Base-by-base conservation (phyloP, 2,329 filamentous ascomycete genomes). In the Bisporella sp. region DNA sequence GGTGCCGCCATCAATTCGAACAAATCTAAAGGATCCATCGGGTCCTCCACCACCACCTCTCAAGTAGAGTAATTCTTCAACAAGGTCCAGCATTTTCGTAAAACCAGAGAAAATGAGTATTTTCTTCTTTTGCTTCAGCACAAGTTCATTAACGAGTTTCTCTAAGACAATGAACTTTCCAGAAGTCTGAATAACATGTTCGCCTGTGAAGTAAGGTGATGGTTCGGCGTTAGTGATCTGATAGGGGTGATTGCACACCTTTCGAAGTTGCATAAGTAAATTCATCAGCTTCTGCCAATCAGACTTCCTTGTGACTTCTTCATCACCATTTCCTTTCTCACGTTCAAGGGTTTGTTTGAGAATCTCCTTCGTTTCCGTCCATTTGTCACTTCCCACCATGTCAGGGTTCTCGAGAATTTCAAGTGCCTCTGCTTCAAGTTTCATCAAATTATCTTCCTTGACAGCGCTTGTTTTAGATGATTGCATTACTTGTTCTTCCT, bases 101-200 rank as follows among this genome's bases (percentile, higher is more conserved):
- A 97, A 97, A 62, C 97, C 92, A 61, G 90, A 96, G 69, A 99
- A 99, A 41, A 99, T 89, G 28, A 97, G 96, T 87, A 1, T 92
- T 90, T 45, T 86, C 79, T 65, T 90, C 83, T 61, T 86, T 79
- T 75, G 67, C 50, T 73, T 69, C 46, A 77, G 60, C 2, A 79
- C 71, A 0, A 99, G 77, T 66, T 91, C 95, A 0, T 90, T 89
- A 5, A 99, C 74, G 73, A 99, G 84, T 12, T 90, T 70, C 54
- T 92, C 83, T 1, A 99, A 73, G 5, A 99, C 72, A 51, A 91
- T 77, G 5, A 97, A 78, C 67, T 99, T 97, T 1, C 87, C 82
- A 8, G 90, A 95, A 0, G 93, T 92, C 59, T 95, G 89, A 1
- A 97, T 81, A 2, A 97, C 74, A 61, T 95, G 95, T 21, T 82